A percentile compares a stretch with the other conserved stretches of the same genome.
These are phyloP conservation scores for Dryadomyces quercivorus DNA, from an alignment of 2,329 filamentous ascomycete species.

Conservation along the genomic window DNA sequence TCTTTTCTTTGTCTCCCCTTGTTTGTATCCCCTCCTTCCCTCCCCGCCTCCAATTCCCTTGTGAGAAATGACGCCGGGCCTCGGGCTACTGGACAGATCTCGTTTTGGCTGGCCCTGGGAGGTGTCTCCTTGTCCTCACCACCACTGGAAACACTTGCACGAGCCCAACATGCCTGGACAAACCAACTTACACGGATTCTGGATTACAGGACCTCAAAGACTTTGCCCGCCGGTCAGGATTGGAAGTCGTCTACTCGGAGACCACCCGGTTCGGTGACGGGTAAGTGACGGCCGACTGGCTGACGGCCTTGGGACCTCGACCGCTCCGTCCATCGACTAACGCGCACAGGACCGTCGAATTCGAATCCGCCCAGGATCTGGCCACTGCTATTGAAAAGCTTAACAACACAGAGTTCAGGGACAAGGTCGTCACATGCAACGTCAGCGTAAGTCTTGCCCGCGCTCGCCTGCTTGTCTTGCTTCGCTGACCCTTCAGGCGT, in stretches of 20 bases:
- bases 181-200: slow-evolving; percentile 63
- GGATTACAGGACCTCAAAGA: slow-evolving; percentile 96
- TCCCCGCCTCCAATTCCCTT: background rate
- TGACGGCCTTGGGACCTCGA: slow-evolving; percentile 29
- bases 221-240: slow-evolving; percentile 90
- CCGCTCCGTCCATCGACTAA: background rate
- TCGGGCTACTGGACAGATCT: background rate
- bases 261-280: slow-evolving; percentile 85
- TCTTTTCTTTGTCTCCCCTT: background rate
- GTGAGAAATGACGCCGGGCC: background rate
- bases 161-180: slow-evolving; percentile 9
- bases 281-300: too few species aligned
- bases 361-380: slow-evolving; percentile 83
- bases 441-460: slow-evolving; percentile 65
- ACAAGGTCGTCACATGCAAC: slow-evolving; percentile 70
- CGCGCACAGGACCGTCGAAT: slow-evolving; percentile 75
- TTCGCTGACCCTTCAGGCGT: slow-evolving; percentile 43
- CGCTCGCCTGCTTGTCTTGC: too few species aligned
- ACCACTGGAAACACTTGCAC: background rate
- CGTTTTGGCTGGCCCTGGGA: background rate
- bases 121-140: background rate
- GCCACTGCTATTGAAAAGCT: slow-evolving; percentile 91
- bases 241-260: slow-evolving; percentile 97
- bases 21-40: background rate
- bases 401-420: slow-evolving; percentile 87